Evolutionary conservation across 1,284 basidiomycete species (phyloP), one percentile per base, ranked within the genome.

Genomic region (Ustilago sp.): DNA sequence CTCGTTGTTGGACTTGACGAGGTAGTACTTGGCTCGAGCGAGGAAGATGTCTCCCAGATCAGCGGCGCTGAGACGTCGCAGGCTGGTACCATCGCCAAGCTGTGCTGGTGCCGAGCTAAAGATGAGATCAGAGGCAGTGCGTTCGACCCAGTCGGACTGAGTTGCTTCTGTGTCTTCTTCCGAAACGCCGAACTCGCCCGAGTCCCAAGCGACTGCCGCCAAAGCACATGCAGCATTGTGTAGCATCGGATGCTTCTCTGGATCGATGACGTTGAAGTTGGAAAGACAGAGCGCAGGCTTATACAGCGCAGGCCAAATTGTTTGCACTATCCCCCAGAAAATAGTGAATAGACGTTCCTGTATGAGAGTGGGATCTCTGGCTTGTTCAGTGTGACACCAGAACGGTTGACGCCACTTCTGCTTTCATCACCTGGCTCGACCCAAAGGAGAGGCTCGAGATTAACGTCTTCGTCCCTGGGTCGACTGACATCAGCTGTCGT

Each of bases 231-330:
- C 68, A 8, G 79, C 72, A 35, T 81, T 81, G 71, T 74, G 72
- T 13, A 81, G 58, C 61, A 81, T 70, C 2, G 80, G 80, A 11
- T 79, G 73, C 50, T 72, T 65, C 32, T 80, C 64, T 4, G 71
- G 62, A n/a, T 74, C 71, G 50, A 79, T 77, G 17, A 69, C 54
- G 55, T 70, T 59, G 64, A 65, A 58, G 38, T 68, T 62, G 5
- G 65, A 63, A 6, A 74, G 62, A 32, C 62, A 67, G 34, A 79
- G 59, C 0, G 62, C 59, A 15, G 68, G 68, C 45, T 72, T 72
- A 55, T 78, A 73, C 8, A 81, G 63, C 4, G 80, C 53, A 8
- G 80, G 80, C 80, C 80, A 81, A 38, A 79, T 68, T 13, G 65
- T 65, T 23, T 68, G 55, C 8, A 79, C 65, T 34, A 74, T 77